A percentile compares a stretch with the other conserved stretches of the same genome.
phyloP scores from a whole-genome alignment of 805 yeast genomes.

The Saccharomycopsis malanga region DNA sequence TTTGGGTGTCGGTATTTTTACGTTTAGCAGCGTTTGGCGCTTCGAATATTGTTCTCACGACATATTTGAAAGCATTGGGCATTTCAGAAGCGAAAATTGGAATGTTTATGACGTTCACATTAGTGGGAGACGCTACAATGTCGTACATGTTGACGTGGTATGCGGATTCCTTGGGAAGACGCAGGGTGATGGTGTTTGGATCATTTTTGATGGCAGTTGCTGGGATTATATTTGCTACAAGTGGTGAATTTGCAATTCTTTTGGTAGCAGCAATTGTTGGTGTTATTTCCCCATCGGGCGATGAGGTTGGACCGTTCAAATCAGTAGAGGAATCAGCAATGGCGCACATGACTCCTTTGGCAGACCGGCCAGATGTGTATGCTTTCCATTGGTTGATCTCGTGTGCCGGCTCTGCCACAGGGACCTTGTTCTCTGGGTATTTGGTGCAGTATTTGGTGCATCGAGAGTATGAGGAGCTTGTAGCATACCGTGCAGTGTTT shows the following conservation, averaged over 20 bases:
- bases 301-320: conserved; percentile 86
- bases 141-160: conserved; percentile 71
- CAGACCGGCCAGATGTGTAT: conserved; percentile 62
- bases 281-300: conserved; percentile 84
- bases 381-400: conserved; percentile 68
- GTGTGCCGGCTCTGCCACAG: conserved; percentile 67
- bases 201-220: conserved; percentile 60
- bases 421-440: conserved; percentile 58
- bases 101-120: conserved; percentile 71
- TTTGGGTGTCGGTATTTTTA: conserved; percentile 63
- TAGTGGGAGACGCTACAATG: conserved; percentile 69
- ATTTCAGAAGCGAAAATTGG: conserved; percentile 59
- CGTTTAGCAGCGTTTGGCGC: conserved; percentile 71
- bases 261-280: conserved; percentile 72
- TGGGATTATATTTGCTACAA: conserved; percentile 57
- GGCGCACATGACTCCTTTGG: conserved; percentile 67
- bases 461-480: conserved; percentile 28
- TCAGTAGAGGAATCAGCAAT: conserved; percentile 78
- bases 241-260: conserved; percentile 43
- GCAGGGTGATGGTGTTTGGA: conserved; percentile 57
- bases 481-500: conserved; percentile 54
- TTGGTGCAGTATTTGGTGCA: conserved; percentile 40
- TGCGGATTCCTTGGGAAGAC: conserved; percentile 65
- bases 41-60: conserved; percentile 70
- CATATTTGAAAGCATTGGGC: conserved; percentile 50